Evolutionary conservation across 345 rosid genomes (phyloP), one percentile per base, ranked within the genome.

Genomic region (Erodium maritimum): DNA sequence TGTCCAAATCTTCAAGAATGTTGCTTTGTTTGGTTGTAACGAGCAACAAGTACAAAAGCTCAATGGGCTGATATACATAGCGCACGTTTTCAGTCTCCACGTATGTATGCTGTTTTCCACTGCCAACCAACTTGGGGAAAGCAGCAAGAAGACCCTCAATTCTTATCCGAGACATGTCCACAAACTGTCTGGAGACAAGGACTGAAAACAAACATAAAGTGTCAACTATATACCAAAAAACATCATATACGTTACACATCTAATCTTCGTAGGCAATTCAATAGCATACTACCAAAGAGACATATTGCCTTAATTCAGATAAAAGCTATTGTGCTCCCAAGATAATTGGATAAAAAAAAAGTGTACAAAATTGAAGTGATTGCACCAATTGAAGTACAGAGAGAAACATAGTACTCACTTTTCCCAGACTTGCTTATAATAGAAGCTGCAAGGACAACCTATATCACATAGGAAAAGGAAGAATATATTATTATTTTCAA

Each of bases 61-160:
- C 99, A 37, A 94, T 85, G 59, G 99, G 97, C 82, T 94, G 99
- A 73, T 90, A 94, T 34, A 94, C 99, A 77, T 94, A 94, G 56
- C 97, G 87, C 48, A 90, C 97, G 68, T 94, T 87, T 79, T 90
- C 97, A n/a, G 96, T 94, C 80, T 94, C 99, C 37, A 94, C 81
- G 71, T 82, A 90, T 0, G 97, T 94, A 67, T 94, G 99, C 67
- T 94, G 99, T 79, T 90, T 94, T 55, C 96, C 99, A 23, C 79
- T 87, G 53, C 97, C 97, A 23, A 94, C 83, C 83, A 94, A 69
- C 84, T 90, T 94, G 54, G 99, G 99, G 70, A 90, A 94, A 57
- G 99, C 99, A n/a, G 97, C 99, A 75, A 94, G 99, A 56, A 90
- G 90, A 24, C 99, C 95, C 75, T 94, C 99, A 56, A 94, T 86